Percentiles rank a stretch among this genome's conserved stretches.
Evolutionary conservation across 2,329 filamentous ascomycete species (phyloP).

Genomic region (Fulvia fulva): DNA sequence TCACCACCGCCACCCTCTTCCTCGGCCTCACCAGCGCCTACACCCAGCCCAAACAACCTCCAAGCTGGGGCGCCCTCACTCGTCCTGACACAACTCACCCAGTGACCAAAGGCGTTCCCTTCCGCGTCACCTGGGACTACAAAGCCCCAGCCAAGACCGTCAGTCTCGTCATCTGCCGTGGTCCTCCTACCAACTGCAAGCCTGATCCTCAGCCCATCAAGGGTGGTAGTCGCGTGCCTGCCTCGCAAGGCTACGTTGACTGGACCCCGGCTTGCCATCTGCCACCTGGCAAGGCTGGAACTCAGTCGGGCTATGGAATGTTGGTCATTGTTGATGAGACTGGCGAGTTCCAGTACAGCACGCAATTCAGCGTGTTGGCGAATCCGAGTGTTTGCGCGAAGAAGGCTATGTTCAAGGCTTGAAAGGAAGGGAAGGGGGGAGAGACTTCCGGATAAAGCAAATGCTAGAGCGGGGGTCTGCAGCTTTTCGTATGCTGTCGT

Average conservation of each 20-base stretch:
- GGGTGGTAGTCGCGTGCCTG: neutral
- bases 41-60: conserved; percentile 3
- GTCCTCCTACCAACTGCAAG: conserved; percentile 7
- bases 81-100: conserved; percentile 7
- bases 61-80: conserved; percentile 11
- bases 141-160: conserved; percentile 5
- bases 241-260: conserved; percentile 1
- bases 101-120: conserved; percentile 9
- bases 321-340: conserved; percentile 15
- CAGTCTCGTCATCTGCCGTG: conserved; percentile 14
- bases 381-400: conserved; percentile 2
- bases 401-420: neutral
- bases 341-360: conserved; percentile 17
- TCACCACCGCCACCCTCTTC: neutral
- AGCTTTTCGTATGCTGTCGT: neutral
- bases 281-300: conserved; percentile 3
- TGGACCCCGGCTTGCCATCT: conserved; percentile 16
- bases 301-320: conserved; percentile 12
- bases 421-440: neutral
- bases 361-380: conserved; percentile 11
- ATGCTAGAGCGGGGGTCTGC: neutral
- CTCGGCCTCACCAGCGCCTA: conserved; percentile 7
- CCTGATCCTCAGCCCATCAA: conserved; percentile 5
- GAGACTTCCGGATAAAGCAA: no score
- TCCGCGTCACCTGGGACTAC: conserved; percentile 12